These are phyloP conservation scores for Gracilaria domingensis DNA, from an alignment of 23 red algal genomes.

Conservation along the genomic window DNA sequence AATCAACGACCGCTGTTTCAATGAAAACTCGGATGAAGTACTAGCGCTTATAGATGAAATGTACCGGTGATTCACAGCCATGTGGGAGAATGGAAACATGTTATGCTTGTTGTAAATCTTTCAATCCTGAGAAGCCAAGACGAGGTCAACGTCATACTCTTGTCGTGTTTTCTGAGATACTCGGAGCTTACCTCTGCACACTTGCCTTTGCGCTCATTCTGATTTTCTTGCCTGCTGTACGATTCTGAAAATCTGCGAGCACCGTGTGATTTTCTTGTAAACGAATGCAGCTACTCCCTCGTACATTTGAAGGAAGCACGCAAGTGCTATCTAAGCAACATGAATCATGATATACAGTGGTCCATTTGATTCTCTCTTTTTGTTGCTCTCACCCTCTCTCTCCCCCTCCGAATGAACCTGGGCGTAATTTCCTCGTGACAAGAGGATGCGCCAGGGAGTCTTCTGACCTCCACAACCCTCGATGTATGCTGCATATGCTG, in stretches of 20 bases:
- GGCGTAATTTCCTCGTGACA: no score
- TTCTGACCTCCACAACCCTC: no score
- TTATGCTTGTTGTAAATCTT: constrained; percentile 14
- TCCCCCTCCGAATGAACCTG: no score
- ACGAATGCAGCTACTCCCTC: not conserved
- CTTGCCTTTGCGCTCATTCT: constrained; percentile 24
- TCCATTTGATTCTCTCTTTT: no score
- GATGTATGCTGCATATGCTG: no score
- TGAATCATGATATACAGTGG: no score
- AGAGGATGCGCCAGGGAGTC: no score
- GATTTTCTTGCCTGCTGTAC: constrained; percentile 25
- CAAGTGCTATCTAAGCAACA: no score
- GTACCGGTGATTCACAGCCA: constrained; percentile 37
- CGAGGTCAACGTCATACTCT: not conserved
- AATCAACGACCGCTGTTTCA: constrained; percentile 65
- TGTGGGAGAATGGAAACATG: not conserved
- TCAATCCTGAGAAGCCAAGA: not conserved
- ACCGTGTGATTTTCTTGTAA: constrained; percentile 6
- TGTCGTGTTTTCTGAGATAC: not conserved
- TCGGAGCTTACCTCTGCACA: not conserved
- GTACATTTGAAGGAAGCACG: not conserved
- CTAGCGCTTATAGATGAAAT: constrained; percentile 65
- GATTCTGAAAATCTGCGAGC: not conserved
- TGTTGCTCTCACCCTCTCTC: no score
- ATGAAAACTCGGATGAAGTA: constrained; percentile 50